Conservation (phyloP, 2,329 filamentous ascomycete species). For the Colletotrichum plurivorum region DNA sequence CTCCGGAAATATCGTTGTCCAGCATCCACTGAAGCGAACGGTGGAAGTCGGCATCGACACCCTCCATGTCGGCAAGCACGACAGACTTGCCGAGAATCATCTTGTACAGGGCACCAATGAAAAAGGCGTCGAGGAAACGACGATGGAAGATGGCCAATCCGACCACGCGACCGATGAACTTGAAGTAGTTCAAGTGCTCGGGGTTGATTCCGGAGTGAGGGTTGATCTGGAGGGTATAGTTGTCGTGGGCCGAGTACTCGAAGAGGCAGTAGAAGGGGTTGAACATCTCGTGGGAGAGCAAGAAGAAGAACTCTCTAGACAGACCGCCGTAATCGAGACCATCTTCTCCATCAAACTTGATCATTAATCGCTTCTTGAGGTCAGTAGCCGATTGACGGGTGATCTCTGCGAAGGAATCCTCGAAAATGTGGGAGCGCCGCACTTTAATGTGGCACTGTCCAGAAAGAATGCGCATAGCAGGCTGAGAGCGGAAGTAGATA, state of each 20-base stretch:
- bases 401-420: constrained; percentile 98
- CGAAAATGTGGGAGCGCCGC: constrained; percentile 95
- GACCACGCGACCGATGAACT: constrained; percentile 98
- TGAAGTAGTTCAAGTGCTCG: constrained; percentile 99
- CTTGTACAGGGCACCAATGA: constrained; percentile 99
- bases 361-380: constrained; percentile 98
- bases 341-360: constrained; percentile 99
- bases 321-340: constrained; percentile 98
- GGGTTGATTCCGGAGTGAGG: constrained; percentile 99
- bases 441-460: constrained; percentile 99
- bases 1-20: constrained; percentile 95
- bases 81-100: constrained; percentile 98
- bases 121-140: constrained; percentile 97
- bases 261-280: constrained; percentile 99
- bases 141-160: constrained; percentile 98
- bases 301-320: constrained; percentile 99
- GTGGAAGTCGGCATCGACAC: constrained; percentile 98
- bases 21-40: constrained; percentile 97
- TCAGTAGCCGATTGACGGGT: constrained; percentile 96
- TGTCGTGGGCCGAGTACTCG: constrained; percentile 99
- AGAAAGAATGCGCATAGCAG: constrained; percentile 92
- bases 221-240: constrained; percentile 99
- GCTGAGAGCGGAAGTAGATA: constrained; percentile 99
- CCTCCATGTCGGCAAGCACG: constrained; percentile 95
- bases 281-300: constrained; percentile 99